phyloP scores from a whole-genome alignment of 164 flowering plant species.

The Malania oleifera region DNA sequence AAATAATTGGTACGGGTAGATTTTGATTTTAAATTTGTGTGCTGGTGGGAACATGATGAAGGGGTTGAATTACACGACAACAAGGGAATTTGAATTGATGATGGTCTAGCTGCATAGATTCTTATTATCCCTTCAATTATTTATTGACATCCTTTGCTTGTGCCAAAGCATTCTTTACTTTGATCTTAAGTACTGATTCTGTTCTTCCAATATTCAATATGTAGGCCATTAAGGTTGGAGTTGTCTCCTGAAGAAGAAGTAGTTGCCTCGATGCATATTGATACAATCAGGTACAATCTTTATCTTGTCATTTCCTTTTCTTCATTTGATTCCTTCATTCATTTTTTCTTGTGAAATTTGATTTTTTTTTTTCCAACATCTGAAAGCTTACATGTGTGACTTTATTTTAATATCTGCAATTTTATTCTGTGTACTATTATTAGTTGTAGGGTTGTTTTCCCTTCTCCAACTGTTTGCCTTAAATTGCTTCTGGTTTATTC shows the following conservation, averaged over 20 bases:
- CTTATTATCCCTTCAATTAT: not conserved
- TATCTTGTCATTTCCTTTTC: not conserved
- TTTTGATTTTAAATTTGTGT: too few relatives aligned
- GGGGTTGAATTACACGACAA: too few relatives aligned
- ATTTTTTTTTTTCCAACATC: not conserved
- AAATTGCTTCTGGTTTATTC: too few relatives aligned
- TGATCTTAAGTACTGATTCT: slow-evolving; percentile 1
- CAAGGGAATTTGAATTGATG: too few relatives aligned
- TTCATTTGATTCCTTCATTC: not conserved
- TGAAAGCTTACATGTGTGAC: not conserved
- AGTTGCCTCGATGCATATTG: slow-evolving; percentile 80
- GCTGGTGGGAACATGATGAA: too few relatives aligned
- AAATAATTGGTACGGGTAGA: too few relatives aligned
- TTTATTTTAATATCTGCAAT: too few relatives aligned
- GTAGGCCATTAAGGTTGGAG: slow-evolving; percentile 75
- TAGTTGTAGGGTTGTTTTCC: too few relatives aligned
- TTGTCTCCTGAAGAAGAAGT: slow-evolving; percentile 94
- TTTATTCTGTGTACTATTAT: too few relatives aligned
- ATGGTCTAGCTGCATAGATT: too few relatives aligned
- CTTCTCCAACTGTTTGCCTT: too few relatives aligned
- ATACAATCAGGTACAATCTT: slow-evolving; percentile 60
- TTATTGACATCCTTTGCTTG: slow-evolving; percentile 1
- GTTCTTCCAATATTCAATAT: slow-evolving; percentile 4
- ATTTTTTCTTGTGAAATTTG: not conserved
- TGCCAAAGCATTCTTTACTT: slow-evolving; percentile 1